Conservation (phyloP, 805 yeast genomes). For the Myxozyma kluyveri region DNA sequence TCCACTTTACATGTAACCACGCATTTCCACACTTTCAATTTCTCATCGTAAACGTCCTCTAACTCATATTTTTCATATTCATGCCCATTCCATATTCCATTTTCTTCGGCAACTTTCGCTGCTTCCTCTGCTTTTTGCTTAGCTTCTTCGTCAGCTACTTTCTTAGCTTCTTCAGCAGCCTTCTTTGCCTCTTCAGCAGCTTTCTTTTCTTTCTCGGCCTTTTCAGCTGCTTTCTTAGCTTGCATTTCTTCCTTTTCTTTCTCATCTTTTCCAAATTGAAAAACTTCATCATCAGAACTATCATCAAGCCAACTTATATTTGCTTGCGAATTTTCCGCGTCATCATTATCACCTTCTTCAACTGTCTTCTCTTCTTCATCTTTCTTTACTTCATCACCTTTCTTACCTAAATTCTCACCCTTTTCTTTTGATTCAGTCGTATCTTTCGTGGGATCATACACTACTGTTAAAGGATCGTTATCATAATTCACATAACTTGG, state of each 20-base stretch:
- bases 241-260: no score
- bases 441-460: no score
- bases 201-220: no score
- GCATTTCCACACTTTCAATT: constrained; percentile 1
- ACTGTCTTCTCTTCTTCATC: no score
- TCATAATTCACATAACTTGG: background rate
- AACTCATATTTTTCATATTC: background rate
- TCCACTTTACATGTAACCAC: constrained; percentile 7
- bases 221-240: no score
- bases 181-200: no score
- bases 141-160: background rate
- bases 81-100: background rate
- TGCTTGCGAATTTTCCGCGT: background rate
- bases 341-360: background rate
- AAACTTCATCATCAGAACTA: background rate
- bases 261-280: no score
- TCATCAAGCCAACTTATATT: background rate
- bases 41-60: constrained; percentile 4
- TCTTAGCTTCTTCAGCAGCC: no score
- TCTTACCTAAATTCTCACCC: background rate
- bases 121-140: background rate
- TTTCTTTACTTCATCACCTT: background rate
- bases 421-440: background rate
- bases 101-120: background rate
- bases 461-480: no score